Evolutionary conservation across 2,329 filamentous ascomycete genomes (phyloP).

Genomic region (Aspergillus eucalypticola): DNA sequence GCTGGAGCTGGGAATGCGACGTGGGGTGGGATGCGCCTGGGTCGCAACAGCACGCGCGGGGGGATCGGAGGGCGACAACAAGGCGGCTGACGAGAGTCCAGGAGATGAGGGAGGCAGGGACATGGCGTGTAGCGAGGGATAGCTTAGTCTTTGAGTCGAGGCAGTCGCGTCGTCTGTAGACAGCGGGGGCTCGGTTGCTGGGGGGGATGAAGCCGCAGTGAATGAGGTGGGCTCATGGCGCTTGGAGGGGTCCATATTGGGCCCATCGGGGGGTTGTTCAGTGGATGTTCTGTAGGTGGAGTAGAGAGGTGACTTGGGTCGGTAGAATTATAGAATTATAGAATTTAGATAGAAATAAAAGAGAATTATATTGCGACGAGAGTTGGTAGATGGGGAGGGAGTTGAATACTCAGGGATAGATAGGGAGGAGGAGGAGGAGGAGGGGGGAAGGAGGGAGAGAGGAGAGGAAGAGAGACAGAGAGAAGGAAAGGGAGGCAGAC

Average conservation of each 20-base stretch:
- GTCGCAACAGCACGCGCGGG: constrained; percentile 22
- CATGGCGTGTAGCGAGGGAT: constrained; percentile 28
- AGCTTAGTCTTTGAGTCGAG: constrained; percentile 29
- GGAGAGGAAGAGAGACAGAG: not conserved
- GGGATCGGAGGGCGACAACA: constrained; percentile 28
- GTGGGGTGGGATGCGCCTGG: constrained; percentile 25
- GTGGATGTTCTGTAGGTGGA: not conserved
- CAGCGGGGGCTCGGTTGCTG: constrained; percentile 15
- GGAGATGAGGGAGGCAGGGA: constrained; percentile 31
- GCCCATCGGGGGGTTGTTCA: constrained; percentile 13
- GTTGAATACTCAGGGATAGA: not conserved
- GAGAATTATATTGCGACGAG: not conserved
- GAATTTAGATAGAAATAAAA: not conserved
- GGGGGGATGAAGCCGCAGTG: constrained; percentile 23
- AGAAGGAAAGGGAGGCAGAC: too few relatives aligned
- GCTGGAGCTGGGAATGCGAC: constrained; percentile 36
- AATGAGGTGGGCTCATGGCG: constrained; percentile 26
- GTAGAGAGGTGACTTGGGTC: not conserved
- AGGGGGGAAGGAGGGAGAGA: not conserved
- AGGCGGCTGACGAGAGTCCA: constrained; percentile 21
- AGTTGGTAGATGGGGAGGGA: not conserved
- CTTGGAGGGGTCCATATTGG: constrained; percentile 36
- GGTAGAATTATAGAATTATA: not conserved
- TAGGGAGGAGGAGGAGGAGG: not conserved
- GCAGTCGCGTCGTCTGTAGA: constrained; percentile 19